Evolutionary conservation across 495 filamentous ascomycete species (phyloP).

Genomic region (Penicillium robsamsonii): DNA sequence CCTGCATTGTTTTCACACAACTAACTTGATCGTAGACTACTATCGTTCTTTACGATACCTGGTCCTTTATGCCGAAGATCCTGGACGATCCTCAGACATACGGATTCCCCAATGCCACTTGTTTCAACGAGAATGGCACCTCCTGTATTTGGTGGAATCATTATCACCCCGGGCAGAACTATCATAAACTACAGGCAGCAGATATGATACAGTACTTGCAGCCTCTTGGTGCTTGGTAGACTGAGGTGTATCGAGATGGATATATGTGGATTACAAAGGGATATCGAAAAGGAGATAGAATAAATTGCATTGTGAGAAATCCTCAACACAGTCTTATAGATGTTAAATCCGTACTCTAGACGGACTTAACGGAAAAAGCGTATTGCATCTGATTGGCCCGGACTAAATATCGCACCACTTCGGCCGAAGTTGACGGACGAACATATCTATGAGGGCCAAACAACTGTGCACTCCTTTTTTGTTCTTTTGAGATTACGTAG

Average conservation of each 20-base stretch:
- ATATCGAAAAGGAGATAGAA: neutral
- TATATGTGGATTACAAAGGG: neutral
- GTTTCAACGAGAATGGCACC: slow-evolving; percentile 34
- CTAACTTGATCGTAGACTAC: slow-evolving; percentile 17
- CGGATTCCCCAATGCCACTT: slow-evolving; percentile 33
- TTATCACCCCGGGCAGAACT: slow-evolving; percentile 39
- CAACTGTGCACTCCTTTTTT: neutral
- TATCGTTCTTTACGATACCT: slow-evolving; percentile 35
- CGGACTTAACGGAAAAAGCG: neutral
- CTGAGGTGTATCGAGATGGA: neutral
- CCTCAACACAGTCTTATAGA: neutral
- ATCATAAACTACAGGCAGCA: slow-evolving; percentile 36
- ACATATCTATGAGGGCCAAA: neutral
- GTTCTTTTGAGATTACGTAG: slow-evolving; percentile 1
- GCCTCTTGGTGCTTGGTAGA: slow-evolving; percentile 32
- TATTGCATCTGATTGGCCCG: slow-evolving; percentile 3
- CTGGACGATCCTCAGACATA: slow-evolving; percentile 51
- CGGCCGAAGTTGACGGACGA: slow-evolving; percentile 31
- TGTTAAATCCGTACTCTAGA: neutral
- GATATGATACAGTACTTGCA: slow-evolving; percentile 37
- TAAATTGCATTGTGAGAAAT: neutral
- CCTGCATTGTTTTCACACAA: neutral
- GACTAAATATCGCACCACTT: slow-evolving; percentile 7
- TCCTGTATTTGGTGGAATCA: slow-evolving; percentile 43
- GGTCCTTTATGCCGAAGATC: slow-evolving; percentile 47